Conservation (phyloP, 2,329 filamentous ascomycete genomes). For the Colletotrichum sp. region DNA sequence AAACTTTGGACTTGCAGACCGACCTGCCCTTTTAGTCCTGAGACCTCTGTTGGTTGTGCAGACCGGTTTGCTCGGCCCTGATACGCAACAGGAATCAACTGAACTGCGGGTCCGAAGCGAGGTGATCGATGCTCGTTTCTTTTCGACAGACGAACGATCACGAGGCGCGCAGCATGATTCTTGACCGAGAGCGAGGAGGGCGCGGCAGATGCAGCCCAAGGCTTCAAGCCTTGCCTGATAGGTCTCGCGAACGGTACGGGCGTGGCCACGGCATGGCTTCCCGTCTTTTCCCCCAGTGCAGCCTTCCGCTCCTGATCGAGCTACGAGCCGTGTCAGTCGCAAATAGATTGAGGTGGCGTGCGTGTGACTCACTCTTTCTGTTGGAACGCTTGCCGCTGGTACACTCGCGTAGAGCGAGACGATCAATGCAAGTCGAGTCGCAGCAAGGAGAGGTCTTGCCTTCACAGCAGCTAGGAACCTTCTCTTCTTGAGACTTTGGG, state of each 20-base stretch:
- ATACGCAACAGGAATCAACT: conserved; percentile 28
- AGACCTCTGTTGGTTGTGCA: neutral
- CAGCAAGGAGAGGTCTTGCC: conserved; percentile 46
- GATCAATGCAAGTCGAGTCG: conserved; percentile 45
- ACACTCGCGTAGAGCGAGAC: conserved; percentile 48
- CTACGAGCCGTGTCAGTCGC: neutral
- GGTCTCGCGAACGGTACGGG: conserved; percentile 34
- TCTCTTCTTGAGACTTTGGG: neutral
- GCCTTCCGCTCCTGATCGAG: neutral
- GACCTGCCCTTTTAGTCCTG: neutral
- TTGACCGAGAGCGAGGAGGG: conserved; percentile 54
- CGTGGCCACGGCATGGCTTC: conserved; percentile 43
- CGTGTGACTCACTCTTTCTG: neutral
- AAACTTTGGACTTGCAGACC: neutral
- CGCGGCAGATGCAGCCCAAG: conserved; percentile 59
- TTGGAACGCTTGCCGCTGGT: conserved; percentile 20
- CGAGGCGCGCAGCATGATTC: conserved; percentile 52
- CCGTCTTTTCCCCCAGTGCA: conserved; percentile 22
- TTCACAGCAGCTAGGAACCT: conserved; percentile 42
- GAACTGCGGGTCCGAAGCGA: conserved; percentile 23
- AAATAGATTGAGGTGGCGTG: neutral
- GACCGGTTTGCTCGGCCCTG: neutral
- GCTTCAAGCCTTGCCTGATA: conserved; percentile 50
- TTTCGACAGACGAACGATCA: conserved; percentile 27
- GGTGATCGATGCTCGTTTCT: conserved; percentile 29